Percentiles rank a stretch among this genome's conserved stretches.
phyloP scores from a whole-genome alignment of 2,329 filamentous ascomycete species.

The Fusarium pininemorale region DNA sequence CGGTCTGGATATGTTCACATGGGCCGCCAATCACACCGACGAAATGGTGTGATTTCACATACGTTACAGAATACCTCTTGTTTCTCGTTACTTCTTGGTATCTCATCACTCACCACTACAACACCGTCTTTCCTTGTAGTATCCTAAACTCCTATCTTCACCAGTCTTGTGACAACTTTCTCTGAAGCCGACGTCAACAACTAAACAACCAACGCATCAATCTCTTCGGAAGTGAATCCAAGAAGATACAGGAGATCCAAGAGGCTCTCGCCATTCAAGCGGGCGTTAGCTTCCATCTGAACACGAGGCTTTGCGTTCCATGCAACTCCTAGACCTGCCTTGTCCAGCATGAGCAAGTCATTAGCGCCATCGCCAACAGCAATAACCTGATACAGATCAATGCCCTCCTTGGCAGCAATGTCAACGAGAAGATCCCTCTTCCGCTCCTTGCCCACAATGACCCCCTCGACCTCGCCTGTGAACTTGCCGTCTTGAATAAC shows the following conservation, averaged over 20 bases:
- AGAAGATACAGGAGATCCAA: conserved; percentile 79
- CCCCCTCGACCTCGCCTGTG: conserved; percentile 76
- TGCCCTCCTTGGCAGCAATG: conserved; percentile 73
- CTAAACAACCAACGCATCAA: conserved; percentile 41
- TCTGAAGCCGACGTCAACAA: conserved; percentile 2
- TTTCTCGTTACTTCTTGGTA: conserved; percentile 34
- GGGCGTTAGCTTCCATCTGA: conserved; percentile 77
- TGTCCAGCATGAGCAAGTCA: conserved; percentile 80
- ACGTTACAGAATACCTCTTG: not conserved
- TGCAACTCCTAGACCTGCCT: conserved; percentile 79
- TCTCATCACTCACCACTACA: conserved; percentile 31
- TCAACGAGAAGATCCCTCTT: conserved; percentile 77
- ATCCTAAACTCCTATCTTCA: conserved; percentile 22
- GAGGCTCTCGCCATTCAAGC: conserved; percentile 76
- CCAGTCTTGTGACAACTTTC: conserved; percentile 12
- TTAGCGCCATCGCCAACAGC: conserved; percentile 86
- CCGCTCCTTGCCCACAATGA: conserved; percentile 79
- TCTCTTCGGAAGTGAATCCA: conserved; percentile 74
- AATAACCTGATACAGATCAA: conserved; percentile 72
- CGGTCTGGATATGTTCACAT: not conserved
- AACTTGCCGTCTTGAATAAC: conserved; percentile 68
- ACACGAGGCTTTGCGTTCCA: conserved; percentile 88
- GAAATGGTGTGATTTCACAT: not conserved
- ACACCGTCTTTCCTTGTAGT: conserved; percentile 26
- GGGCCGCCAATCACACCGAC: not conserved